phyloP scores from a whole-genome alignment of 495 filamentous ascomycete genomes.

The Cryomyces antarcticus region DNA sequence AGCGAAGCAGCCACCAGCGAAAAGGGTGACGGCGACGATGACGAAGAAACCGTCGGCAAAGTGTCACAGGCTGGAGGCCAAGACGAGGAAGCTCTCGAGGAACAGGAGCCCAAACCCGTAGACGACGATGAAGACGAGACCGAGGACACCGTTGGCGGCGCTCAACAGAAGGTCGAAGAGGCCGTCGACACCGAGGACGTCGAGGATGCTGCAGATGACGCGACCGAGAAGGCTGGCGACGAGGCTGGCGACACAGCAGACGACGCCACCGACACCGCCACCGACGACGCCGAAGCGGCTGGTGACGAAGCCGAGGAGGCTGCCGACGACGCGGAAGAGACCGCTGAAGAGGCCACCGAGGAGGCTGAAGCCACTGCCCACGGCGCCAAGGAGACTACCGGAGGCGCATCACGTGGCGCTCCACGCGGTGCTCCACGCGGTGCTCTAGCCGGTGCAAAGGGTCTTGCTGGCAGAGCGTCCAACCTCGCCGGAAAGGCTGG shows the following conservation, averaged over 20 bases:
- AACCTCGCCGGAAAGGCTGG: conserved; percentile 6
- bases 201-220: conserved; percentile 19
- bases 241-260: background rate
- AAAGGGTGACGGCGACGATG: background rate
- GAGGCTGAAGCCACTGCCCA: conserved; percentile 3
- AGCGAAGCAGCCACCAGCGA: background rate
- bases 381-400: conserved; percentile 3
- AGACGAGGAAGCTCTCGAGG: background rate
- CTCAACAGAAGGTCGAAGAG: conserved; percentile 12
- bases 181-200: conserved; percentile 12
- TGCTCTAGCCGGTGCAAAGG: conserved; percentile 10
- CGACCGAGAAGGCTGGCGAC: conserved; percentile 13
- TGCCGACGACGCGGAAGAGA: conserved; percentile 4
- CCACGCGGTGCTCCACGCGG: conserved; percentile 6
- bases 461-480: conserved; percentile 8
- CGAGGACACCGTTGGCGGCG: conserved; percentile 9
- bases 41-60: background rate
- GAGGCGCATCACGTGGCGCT: conserved; percentile 1
- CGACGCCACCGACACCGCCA: conserved; percentile 19
- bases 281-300: conserved; percentile 6
- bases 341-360: conserved; percentile 6
- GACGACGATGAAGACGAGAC: no score
- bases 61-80: background rate
- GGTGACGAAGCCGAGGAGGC: conserved; percentile 6
- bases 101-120: background rate